phyloP scores from a whole-genome alignment of 2,329 filamentous ascomycete genomes.

The Talaromyces sp. region DNA sequence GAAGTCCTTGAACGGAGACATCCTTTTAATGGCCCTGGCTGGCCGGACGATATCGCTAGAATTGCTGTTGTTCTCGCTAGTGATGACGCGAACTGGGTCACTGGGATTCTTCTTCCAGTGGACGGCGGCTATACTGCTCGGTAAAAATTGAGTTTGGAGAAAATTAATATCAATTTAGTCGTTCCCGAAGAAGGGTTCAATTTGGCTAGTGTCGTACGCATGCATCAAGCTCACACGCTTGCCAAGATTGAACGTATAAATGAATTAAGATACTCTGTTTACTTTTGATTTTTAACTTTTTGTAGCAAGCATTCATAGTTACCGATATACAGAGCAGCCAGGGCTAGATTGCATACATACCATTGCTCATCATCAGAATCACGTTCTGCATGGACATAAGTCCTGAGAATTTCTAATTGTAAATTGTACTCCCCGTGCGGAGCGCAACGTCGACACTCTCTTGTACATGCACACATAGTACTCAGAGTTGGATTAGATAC shows the following conservation, averaged over 20 bases:
- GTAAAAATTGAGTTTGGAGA: conserved; percentile 5
- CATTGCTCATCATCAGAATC: not conserved
- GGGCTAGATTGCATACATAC: not conserved
- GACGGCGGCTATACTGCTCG: conserved; percentile 42
- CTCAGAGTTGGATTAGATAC: not conserved
- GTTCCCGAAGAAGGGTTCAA: not conserved
- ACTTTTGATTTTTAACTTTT: not conserved
- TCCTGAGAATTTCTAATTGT: no score
- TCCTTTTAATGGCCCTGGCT: not conserved
- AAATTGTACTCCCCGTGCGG: no score
- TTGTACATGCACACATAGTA: not conserved
- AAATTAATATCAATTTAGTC: not conserved
- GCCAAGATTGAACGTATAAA: not conserved
- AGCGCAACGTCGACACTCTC: no score
- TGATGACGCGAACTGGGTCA: conserved; percentile 45
- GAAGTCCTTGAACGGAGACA: not conserved
- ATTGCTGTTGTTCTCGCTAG: conserved; percentile 44
- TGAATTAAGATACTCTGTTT: not conserved
- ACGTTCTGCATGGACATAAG: no score
- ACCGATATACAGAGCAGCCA: not conserved
- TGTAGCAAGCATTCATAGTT: not conserved
- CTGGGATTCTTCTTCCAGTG: conserved; percentile 41
- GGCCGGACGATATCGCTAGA: conserved; percentile 27
- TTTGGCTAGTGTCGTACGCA: not conserved
- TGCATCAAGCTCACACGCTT: not conserved